A percentile compares a stretch with the other conserved stretches of the same genome.
These are phyloP conservation scores for Colletotrichum cordylinicola DNA, from an alignment of 2,329 filamentous ascomycete genomes.

Conservation along the genomic window DNA sequence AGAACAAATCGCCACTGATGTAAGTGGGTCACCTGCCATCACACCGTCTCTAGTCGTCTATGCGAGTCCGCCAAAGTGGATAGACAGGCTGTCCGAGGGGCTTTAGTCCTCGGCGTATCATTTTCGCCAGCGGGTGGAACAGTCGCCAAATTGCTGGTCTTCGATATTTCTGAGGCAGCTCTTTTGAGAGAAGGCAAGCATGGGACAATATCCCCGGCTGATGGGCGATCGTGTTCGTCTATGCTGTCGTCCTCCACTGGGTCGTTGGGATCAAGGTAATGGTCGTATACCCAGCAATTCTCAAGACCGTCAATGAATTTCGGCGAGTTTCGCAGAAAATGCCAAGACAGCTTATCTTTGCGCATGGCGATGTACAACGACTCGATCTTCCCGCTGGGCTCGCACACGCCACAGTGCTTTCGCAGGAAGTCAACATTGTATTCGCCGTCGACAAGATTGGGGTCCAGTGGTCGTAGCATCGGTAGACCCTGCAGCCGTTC, in stretches of 20 bases:
- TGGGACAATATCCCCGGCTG: slow-evolving; percentile 53
- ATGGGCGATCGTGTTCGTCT: slow-evolving; percentile 43
- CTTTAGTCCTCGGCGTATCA: slow-evolving; percentile 40
- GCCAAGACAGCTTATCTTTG: slow-evolving; percentile 61
- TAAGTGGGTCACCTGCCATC: background rate
- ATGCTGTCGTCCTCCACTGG: slow-evolving; percentile 39
- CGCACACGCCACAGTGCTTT: slow-evolving; percentile 60
- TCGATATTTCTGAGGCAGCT: slow-evolving; percentile 57
- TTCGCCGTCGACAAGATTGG: slow-evolving; percentile 41
- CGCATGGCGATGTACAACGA: slow-evolving; percentile 66
- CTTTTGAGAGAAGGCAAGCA: slow-evolving; percentile 51
- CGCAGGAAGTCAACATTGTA: slow-evolving; percentile 59
- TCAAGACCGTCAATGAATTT: slow-evolving; percentile 59
- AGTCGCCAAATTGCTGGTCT: slow-evolving; percentile 51
- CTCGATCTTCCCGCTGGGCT: slow-evolving; percentile 59
- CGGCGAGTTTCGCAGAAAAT: slow-evolving; percentile 52
- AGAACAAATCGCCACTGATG: background rate
- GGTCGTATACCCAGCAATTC: slow-evolving; percentile 58
- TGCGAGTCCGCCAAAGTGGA: slow-evolving; percentile 44
- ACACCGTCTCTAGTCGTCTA: slow-evolving; percentile 43
- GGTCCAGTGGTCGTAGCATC: slow-evolving; percentile 61
- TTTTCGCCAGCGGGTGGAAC: slow-evolving; percentile 31
- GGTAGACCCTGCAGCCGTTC: slow-evolving; percentile 60
- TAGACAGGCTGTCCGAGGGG: slow-evolving; percentile 43
- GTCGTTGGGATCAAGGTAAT: slow-evolving; percentile 50